Evolutionary conservation across 108 stramenopile species (phyloP).

Genomic region (Stephanodiscus minutulus): DNA sequence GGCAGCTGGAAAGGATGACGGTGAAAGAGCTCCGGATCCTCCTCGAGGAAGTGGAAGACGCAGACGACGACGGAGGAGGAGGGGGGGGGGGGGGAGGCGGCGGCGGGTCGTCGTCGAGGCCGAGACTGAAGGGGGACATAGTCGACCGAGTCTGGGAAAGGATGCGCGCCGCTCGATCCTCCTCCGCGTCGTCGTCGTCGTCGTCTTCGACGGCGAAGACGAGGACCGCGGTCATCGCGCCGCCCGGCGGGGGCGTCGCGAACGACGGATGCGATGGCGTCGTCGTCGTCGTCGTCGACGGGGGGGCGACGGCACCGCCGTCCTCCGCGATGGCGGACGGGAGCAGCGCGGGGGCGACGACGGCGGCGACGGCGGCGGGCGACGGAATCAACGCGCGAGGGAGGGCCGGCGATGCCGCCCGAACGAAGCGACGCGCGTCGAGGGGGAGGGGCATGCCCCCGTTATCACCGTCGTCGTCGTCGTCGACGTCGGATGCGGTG

Average conservation of each 20-base stretch:
- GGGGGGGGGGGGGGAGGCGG: conserved; percentile 25
- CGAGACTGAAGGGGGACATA: conserved; percentile 68
- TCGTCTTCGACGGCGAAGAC: background rate
- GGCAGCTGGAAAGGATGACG: conserved; percentile 61
- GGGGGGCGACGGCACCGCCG: too few species aligned
- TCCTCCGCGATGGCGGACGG: too few species aligned
- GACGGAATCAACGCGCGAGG: background rate
- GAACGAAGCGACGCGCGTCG: background rate
- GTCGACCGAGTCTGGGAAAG: conserved; percentile 50
- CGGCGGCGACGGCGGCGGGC: background rate
- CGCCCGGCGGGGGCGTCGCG: background rate
- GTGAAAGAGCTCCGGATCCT: conserved; percentile 55
- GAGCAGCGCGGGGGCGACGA: too few species aligned
- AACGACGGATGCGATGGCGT: background rate
- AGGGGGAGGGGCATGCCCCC: background rate
- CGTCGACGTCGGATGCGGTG: background rate
- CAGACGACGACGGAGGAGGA: conserved; percentile 27
- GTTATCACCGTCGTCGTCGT: conserved; percentile 1
- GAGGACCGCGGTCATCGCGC: background rate
- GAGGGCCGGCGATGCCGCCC: conserved; percentile 14
- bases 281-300: background rate
- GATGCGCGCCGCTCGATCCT: background rate
- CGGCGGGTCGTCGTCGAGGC: background rate
- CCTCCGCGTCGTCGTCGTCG: background rate
- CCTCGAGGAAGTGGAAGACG: conserved; percentile 44